A percentile compares a stretch with the other conserved stretches of the same genome.
These are phyloP conservation scores for Fonsecaea pedrosoi DNA, from an alignment of 2,329 filamentous ascomycete genomes.

Conservation along the genomic window DNA sequence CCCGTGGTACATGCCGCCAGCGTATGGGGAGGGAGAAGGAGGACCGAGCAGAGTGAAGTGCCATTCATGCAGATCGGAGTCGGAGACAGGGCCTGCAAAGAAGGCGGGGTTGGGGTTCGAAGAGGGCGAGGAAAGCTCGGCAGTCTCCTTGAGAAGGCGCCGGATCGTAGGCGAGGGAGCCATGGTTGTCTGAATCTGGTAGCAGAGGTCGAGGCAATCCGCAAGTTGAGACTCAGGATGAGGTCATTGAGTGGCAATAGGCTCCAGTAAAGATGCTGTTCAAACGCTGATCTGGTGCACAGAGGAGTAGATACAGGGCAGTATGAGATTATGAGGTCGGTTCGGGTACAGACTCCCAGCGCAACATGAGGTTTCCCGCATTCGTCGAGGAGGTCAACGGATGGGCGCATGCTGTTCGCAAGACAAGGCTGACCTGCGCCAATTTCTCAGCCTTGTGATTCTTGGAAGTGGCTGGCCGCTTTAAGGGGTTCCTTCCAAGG, in stretches of 20 bases:
- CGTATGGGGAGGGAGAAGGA: constrained; percentile 77
- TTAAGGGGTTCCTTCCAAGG: background rate
- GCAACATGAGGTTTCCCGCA: background rate
- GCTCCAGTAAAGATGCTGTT: background rate
- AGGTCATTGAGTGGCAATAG: background rate
- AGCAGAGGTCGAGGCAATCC: background rate
- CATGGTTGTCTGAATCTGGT: constrained; percentile 25
- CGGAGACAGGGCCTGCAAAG: constrained; percentile 77
- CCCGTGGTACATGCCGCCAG: constrained; percentile 87
- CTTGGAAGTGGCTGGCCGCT: background rate
- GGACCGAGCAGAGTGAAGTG: constrained; percentile 97
- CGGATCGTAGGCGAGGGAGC: constrained; percentile 46
- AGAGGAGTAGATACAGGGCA: background rate
- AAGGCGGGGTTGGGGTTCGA: constrained; percentile 82
- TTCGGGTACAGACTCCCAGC: background rate
- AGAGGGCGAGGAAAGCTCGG: constrained; percentile 77
- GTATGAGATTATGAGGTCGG: background rate
- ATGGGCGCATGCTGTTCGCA: background rate
- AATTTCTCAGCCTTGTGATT: background rate
- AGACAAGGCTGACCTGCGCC: background rate
- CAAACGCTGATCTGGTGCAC: background rate
- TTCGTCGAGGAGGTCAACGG: background rate
- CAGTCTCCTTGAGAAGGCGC: constrained; percentile 76
- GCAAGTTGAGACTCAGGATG: constrained; percentile 2
- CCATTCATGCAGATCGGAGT: constrained; percentile 95